Evolutionary conservation across 1,139 yeast genomes (phyloP), one percentile per base, ranked within the genome.

Genomic region (Kodamaea derodonti): DNA sequence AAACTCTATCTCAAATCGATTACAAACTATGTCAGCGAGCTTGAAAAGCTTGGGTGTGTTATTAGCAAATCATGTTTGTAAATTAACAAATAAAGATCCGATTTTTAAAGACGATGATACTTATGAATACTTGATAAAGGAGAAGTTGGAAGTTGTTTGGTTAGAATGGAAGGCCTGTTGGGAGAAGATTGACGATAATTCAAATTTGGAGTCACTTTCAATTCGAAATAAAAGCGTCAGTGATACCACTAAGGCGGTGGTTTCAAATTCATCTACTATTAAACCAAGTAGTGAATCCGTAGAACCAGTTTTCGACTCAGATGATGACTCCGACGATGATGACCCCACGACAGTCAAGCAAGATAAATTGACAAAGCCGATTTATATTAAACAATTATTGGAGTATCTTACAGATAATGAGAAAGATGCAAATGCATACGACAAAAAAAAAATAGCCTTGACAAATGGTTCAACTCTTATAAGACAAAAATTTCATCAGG

Each of bases 381-480:
- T 80, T 2, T 84, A 81, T 47, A 61, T 84, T 20, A 75, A 76
- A 40, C 85, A 80, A 33, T 56, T 83, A n/a, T 43, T 80, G n/a
- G 59, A 60, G 8, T 83, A 80, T 43, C 52, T 84, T 12, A 50
- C 53, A 9, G 49, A 62, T 0, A 81, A 78, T 34, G 45, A 62
- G 1, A 65, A 65, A 18, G 66, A 65, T 30, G 57, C 62, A 2
- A 56, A 62, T 32, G 74, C 81, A 0, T 73, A 64, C 45, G 80
- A 76, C 24, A 79, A 75, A 60, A 67, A 65, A 23, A 52, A 59
- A 27, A 39, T 69, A 8, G 85, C 84, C 0, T 62, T 80, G n/a
- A 49, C 50, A 2, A 41, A 55, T 14, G 85, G 82, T 0, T 75
- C 86, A 0, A 67, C 69, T 2, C 61, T 83, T 34, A 64, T 83